These are phyloP conservation scores for Graphilbum sp. DNA, from an alignment of 2,329 filamentous ascomycete genomes.

Conservation along the genomic window DNA sequence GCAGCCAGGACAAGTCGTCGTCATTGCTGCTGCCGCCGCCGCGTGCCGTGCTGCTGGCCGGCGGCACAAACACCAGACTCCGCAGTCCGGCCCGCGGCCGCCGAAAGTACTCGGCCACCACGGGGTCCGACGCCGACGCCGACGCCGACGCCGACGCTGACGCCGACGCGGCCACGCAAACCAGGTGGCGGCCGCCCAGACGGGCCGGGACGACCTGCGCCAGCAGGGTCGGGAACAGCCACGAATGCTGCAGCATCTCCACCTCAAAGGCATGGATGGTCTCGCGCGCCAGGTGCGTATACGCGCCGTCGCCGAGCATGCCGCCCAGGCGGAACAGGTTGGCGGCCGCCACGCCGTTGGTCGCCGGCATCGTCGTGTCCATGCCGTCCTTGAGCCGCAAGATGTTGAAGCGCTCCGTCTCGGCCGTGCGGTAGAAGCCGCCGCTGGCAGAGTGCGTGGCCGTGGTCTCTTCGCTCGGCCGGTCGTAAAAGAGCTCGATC, in stretches of 20 bases:
- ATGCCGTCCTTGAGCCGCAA: slow-evolving; percentile 89
- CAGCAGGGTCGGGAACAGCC: slow-evolving; percentile 73
- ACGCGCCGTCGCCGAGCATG: slow-evolving; percentile 23
- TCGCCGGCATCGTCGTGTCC: slow-evolving; percentile 79
- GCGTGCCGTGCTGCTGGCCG: too few species aligned
- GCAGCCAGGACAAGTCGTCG: slow-evolving; percentile 9
- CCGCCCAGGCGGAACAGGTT: slow-evolving; percentile 74
- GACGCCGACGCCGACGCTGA: too few species aligned
- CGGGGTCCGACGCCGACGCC: slow-evolving; percentile 4
- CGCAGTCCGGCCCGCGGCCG: slow-evolving; percentile 15
- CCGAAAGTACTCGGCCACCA: slow-evolving; percentile 9
- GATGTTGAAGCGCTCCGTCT: slow-evolving; percentile 50
- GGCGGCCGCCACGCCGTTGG: slow-evolving; percentile 71
- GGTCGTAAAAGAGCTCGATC: slow-evolving; percentile 62
- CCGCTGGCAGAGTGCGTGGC: slow-evolving; percentile 24
- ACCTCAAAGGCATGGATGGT: slow-evolving; percentile 78
- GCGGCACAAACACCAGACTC: slow-evolving; percentile 10
- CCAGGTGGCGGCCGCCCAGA: slow-evolving; percentile 40
- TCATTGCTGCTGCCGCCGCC: too few species aligned
- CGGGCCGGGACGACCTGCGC: slow-evolving; percentile 57
- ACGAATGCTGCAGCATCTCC: slow-evolving; percentile 84
- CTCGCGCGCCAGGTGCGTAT: slow-evolving; percentile 48
- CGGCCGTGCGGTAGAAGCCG: slow-evolving; percentile 59
- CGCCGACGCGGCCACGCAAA: slow-evolving; percentile 5
- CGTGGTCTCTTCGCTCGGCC: slow-evolving; percentile 17